Conservation (phyloP, 2,329 filamentous ascomycete genomes). For the Laburnicola sp. region DNA sequence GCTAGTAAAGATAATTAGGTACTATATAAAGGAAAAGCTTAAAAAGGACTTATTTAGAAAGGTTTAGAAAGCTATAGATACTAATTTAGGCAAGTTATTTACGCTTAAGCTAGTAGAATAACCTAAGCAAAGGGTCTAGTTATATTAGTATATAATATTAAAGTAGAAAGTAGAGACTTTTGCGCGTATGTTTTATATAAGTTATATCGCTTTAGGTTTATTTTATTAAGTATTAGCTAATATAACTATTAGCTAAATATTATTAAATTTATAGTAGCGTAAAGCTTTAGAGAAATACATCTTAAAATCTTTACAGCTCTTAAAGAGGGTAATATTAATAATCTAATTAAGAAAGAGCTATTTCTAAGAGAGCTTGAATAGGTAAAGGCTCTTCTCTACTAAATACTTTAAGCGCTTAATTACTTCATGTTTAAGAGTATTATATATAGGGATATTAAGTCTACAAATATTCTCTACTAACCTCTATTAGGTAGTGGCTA, state of each 20-base stretch:
- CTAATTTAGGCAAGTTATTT: constrained; percentile 1
- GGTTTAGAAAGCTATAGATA: constrained; percentile 7
- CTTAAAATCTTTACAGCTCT: constrained; percentile 7
- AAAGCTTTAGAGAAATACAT: constrained; percentile 1
- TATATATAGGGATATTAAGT: constrained; percentile 28
- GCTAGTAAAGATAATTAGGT: not conserved
- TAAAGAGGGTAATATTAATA: constrained; percentile 6
- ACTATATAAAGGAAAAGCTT: not conserved
- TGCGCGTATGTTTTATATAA: constrained; percentile 5
- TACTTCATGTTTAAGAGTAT: constrained; percentile 17
- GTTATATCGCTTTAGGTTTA: constrained; percentile 1
- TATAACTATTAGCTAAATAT: constrained; percentile 7
- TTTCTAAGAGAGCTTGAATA: not conserved
- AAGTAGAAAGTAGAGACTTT: constrained; percentile 13
- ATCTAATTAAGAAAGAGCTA: constrained; percentile 5
- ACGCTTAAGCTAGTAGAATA: not conserved
- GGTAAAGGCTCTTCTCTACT: constrained; percentile 1
- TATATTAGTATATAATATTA: not conserved
- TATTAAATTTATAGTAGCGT: constrained; percentile 1
- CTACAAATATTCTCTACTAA: constrained; percentile 29
- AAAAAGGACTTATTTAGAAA: not conserved
- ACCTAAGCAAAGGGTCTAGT: not conserved
- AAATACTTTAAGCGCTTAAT: constrained; percentile 27
- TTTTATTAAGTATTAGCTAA: not conserved
- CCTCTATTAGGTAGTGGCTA: constrained; percentile 5